Base-by-base conservation (phyloP, 2,329 filamentous ascomycete species). In the Fusarium azukiicola region DNA sequence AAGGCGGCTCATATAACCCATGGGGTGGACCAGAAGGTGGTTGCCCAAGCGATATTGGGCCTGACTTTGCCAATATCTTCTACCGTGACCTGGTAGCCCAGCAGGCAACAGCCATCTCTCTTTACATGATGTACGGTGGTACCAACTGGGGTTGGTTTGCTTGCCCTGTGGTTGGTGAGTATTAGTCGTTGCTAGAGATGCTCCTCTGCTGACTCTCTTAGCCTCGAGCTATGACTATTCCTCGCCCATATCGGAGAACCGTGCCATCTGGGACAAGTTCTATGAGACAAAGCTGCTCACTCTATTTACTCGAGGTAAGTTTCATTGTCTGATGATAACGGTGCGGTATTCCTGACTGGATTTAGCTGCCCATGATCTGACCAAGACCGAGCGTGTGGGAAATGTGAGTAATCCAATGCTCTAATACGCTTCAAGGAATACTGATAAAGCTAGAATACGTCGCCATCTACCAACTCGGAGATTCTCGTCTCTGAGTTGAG, bases 61-160 rank as follows among this genome's bases (percentile, higher is more conserved):
- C 90, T 1, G 91, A 93, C 63, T 95, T 93, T 78, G 93, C 91
- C 3, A 94, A 94, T 72, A 83, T 95, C 7, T 95, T 93, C 85
- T 95, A 95, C 83, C 89, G 93, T 16, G 91, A 94, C 81, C 90
- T 94, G 69, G 91, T 95, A 38, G 92, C 89, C 38, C 91, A 95
- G 79, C 88, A 91, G 2, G 90, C 94, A 6, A 93, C 92, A 0
- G 92, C 92, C 0, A 90, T 94, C 71, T 93, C 90, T 42, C 84
- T 95, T 4, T 95, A 95, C 82, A 95, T 95, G 93, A 85, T 93
- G 68, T 95, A 91, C 69, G 93, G 93, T 7, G 93, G 93, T 5
- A 95, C 93, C 0, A 94, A 92, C 76, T 94, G 92, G 93, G 93
- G 93, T 9, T 90, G 90, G 64, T 86, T 93, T 42, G 91, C 92